Conservation (phyloP, 805 yeast species). For the Schwanniomyces occidentalis region DNA sequence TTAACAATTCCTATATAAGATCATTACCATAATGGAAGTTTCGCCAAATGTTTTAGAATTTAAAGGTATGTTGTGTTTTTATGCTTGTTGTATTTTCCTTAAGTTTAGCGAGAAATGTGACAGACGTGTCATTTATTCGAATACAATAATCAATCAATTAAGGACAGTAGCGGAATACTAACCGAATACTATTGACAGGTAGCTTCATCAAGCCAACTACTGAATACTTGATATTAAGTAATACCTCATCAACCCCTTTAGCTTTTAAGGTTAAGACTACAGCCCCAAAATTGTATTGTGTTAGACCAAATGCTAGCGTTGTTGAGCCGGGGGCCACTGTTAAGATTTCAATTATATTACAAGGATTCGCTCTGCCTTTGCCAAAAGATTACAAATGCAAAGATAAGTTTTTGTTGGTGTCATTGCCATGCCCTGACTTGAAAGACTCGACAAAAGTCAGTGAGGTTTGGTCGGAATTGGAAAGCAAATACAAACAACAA, state of each 20-base stretch:
- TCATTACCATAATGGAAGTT: conserved; percentile 69
- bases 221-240: conserved; percentile 55
- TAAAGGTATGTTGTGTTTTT: conserved; percentile 57
- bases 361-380: conserved; percentile 79
- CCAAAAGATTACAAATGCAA: conserved; percentile 72
- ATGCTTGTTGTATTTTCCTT: neutral
- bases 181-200: conserved; percentile 40
- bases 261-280: conserved; percentile 98
- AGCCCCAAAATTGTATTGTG: conserved; percentile 94
- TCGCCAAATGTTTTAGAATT: conserved; percentile 73
- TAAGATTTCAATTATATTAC: conserved; percentile 79
- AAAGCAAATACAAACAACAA: conserved; percentile 53
- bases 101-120: no score
- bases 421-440: conserved; percentile 71
- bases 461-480: conserved; percentile 75
- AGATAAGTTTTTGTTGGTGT: conserved; percentile 89
- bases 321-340: conserved; percentile 72
- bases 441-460: conserved; percentile 59
- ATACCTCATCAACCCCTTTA: conserved; percentile 54
- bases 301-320: conserved; percentile 89
- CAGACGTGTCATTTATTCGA: no score
- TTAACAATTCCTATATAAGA: no score
- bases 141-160: neutral
- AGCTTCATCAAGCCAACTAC: conserved; percentile 75
- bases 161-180: neutral